phyloP scores from a whole-genome alignment of 108 stramenopile species.

The Cylindrotheca closterium region DNA sequence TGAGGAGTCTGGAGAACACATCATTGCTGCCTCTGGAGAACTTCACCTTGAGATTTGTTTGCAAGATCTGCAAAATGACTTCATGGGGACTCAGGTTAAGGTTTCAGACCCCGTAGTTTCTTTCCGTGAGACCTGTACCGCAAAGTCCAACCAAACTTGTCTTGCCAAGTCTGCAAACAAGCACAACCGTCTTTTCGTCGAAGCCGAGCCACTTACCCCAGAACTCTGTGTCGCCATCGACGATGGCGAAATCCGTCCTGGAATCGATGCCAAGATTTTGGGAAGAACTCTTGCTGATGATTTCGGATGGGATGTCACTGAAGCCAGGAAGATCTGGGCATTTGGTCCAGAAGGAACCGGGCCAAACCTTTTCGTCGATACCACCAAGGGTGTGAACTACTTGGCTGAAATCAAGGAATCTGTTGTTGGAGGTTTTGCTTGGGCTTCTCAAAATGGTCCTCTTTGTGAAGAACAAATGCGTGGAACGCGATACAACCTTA shows the following conservation, averaged over 20 bases:
- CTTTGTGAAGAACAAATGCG: constrained; percentile 99
- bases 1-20: constrained; percentile 99
- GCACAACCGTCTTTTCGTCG: constrained; percentile 99
- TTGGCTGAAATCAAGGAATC: constrained; percentile 99
- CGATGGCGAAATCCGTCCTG: constrained; percentile 88
- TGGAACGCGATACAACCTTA: constrained; percentile 95
- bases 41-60: constrained; percentile 99
- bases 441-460: constrained; percentile 97
- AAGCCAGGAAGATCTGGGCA: constrained; percentile 99
- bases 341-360: constrained; percentile 99
- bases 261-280: constrained; percentile 90
- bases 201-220: constrained; percentile 80
- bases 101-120: constrained; percentile 99
- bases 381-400: constrained; percentile 99
- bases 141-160: constrained; percentile 88
- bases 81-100: constrained; percentile 99
- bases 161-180: constrained; percentile 99
- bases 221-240: constrained; percentile 96
- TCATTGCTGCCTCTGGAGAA: constrained; percentile 99
- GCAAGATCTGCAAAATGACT: constrained; percentile 99
- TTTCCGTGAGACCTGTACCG: constrained; percentile 98
- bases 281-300: constrained; percentile 95
- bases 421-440: constrained; percentile 98
- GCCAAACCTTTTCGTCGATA: constrained; percentile 97
- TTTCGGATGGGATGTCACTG: constrained; percentile 96